These are phyloP conservation scores for Neocatenulostroma microsporum DNA, from an alignment of 2,329 filamentous ascomycete genomes.

Conservation along the genomic window DNA sequence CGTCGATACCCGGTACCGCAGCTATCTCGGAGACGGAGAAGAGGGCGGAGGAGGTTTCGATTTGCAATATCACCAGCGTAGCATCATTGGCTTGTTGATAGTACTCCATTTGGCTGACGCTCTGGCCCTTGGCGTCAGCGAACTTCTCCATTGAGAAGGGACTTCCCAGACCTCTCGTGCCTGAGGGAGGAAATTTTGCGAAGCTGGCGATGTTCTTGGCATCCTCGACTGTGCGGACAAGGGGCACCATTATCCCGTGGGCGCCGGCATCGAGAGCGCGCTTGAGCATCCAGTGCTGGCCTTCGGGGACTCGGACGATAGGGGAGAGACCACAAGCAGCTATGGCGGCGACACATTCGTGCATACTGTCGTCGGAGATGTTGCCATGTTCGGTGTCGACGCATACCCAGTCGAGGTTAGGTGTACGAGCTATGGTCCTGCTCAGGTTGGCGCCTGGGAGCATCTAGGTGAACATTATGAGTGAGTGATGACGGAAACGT, in stretches of 20 bases:
- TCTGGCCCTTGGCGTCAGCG: no score
- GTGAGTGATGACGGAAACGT: not conserved
- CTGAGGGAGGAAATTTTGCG: slow-evolving; percentile 50
- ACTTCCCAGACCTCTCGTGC: slow-evolving; percentile 48
- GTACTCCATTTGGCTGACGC: slow-evolving; percentile 37
- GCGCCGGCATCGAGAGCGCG: slow-evolving; percentile 53
- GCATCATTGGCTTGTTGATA: slow-evolving; percentile 48
- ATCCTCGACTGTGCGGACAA: slow-evolving; percentile 47
- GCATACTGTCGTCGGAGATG: slow-evolving; percentile 48
- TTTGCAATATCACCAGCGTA: slow-evolving; percentile 44
- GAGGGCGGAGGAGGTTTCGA: slow-evolving; percentile 38
- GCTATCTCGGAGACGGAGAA: slow-evolving; percentile 43
- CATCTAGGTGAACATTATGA: slow-evolving; percentile 31
- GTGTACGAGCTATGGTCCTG: slow-evolving; percentile 45
- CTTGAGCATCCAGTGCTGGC: slow-evolving; percentile 54
- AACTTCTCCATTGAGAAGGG: slow-evolving; percentile 42
- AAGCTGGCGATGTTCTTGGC: slow-evolving; percentile 45
- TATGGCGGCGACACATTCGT: slow-evolving; percentile 47
- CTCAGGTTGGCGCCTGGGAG: slow-evolving; percentile 49
- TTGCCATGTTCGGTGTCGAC: slow-evolving; percentile 40
- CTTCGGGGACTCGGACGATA: slow-evolving; percentile 25
- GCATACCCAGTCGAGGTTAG: slow-evolving; percentile 43
- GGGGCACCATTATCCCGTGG: slow-evolving; percentile 46
- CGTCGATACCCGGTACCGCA: slow-evolving; percentile 45
- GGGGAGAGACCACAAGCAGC: slow-evolving; percentile 37